Evolutionary conservation across 352 stramenopile species (phyloP), one percentile per base, ranked within the genome.

Genomic region (Phytopythium kandeliae): DNA sequence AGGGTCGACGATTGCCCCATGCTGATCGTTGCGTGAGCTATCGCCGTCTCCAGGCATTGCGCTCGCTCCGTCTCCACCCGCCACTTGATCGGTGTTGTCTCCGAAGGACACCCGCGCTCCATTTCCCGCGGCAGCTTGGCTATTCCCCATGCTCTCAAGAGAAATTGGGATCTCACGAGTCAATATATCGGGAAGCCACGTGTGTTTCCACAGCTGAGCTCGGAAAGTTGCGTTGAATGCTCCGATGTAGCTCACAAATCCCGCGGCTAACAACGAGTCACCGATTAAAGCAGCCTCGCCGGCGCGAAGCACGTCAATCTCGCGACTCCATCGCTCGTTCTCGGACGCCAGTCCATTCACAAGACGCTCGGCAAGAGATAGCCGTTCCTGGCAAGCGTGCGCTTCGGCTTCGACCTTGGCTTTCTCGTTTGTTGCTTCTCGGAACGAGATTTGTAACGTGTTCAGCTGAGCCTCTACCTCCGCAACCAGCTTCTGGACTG

Each of bases 231-330:
- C 74, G 36, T 92, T 94, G 49, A 97, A 97, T 3, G 89, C 81
- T n/a, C 91, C 91, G 8, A 95, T 83, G 54, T 97, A 97, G 46
- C 79, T 96, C 21, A 96, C 87, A 61, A 97, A 97, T 0, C 82
- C 85, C 3, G 89, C 85, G 0, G 86, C 78, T 3, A 97, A 61
- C 21, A 97, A 50, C 1, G 91, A 89, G 37, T 97, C 89, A 8
- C 91, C 91, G 8, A 96, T 85, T 0, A 97, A 59, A 1, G 85
- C 86, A 15, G 57, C 73, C 44, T 95, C 81, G 1, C 82, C 72
- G 10, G 74, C 64, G 13, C 74, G 74, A 17, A 97, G 60, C 9
- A 78, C 65, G 21, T 97, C 87, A 34, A 97, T 88, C 40, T 97
- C 87, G 19, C 72, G 65, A 51, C 73, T 85, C 91, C 91, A 97